Percentiles rank a stretch among this genome's conserved stretches.
Conservation (phyloP, 306 rosid species). For the Pyrus betulifolia region DNA sequence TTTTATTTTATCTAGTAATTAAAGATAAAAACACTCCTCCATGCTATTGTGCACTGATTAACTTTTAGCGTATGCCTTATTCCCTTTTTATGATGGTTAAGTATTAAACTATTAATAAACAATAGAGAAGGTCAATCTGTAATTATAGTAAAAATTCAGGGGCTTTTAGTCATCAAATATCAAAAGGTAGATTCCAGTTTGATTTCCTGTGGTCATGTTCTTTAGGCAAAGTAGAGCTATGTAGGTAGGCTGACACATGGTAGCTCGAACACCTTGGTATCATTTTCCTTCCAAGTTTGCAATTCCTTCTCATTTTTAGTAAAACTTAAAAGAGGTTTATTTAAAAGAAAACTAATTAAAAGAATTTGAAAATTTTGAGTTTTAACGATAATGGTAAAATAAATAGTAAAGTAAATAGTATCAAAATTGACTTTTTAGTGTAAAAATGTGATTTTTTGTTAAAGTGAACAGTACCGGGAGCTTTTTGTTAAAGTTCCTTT, state of each 20-base stretch:
- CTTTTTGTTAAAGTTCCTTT: too few species aligned
- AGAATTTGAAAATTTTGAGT: accelerated
- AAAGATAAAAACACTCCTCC: neutral
- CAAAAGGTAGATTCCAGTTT: slow-evolving; percentile 52
- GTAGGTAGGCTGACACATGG: slow-evolving; percentile 22
- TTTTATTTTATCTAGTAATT: neutral
- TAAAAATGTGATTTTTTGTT: too few species aligned
- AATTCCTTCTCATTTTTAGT: neutral
- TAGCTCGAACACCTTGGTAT: slow-evolving; percentile 11
- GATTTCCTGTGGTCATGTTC: slow-evolving; percentile 36
- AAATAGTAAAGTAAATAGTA: too few species aligned
- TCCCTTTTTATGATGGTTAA: slow-evolving; percentile 19
- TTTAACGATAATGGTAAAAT: too few species aligned
- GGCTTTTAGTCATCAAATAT: slow-evolving; percentile 39
- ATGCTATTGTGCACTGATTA: slow-evolving; percentile 6
- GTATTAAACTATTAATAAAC: neutral
- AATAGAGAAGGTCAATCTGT: slow-evolving; percentile 11
- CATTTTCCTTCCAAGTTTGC: slow-evolving; percentile 4
- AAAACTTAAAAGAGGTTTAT: too few species aligned
- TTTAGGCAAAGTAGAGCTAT: slow-evolving; percentile 37
- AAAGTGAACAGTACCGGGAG: accelerated
- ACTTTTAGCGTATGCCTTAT: slow-evolving; percentile 6
- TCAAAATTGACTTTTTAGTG: accelerated
- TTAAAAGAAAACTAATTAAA: too few species aligned
- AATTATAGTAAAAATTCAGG: slow-evolving; percentile 30